These are phyloP conservation scores for Cymbopogon flexuosus DNA, from an alignment of 202 grass and related monocot genomes.

Conservation along the genomic window DNA sequence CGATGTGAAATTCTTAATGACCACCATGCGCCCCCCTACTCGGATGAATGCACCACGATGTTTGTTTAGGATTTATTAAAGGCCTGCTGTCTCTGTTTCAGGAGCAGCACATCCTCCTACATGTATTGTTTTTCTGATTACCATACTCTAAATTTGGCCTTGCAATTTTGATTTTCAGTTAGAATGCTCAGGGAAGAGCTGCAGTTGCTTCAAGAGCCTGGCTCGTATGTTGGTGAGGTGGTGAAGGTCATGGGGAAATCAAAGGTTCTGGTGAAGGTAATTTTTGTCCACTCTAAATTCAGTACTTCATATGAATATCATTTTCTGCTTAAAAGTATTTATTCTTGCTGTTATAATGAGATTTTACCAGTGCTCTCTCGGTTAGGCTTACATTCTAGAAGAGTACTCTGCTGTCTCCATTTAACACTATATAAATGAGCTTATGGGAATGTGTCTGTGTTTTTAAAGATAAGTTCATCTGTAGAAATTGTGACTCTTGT, in stretches of 20 bases:
- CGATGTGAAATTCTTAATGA: not conserved
- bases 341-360: not conserved
- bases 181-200: conserved; percentile 76
- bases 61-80: not conserved
- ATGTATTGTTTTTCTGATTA: not conserved
- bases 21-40: not conserved
- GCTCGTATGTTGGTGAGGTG: conserved; percentile 90
- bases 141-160: not conserved
- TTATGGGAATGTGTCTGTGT: not conserved
- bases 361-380: not conserved
- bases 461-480: not conserved
- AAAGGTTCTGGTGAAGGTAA: conserved; percentile 94
- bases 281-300: not conserved
- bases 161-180: conserved; percentile 41
- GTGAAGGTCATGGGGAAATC: conserved; percentile 98
- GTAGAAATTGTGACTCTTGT: not conserved
- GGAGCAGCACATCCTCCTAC: not conserved
- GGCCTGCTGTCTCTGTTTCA: not conserved
- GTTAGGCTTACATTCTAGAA: not conserved
- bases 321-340: not conserved
- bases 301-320: not conserved
- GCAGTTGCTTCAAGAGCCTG: conserved; percentile 74
- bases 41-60: not conserved
- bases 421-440: not conserved
- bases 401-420: not conserved